Base-by-base conservation (phyloP, 1,284 basidiomycete genomes). In the Fomes fomentarius region DNA sequence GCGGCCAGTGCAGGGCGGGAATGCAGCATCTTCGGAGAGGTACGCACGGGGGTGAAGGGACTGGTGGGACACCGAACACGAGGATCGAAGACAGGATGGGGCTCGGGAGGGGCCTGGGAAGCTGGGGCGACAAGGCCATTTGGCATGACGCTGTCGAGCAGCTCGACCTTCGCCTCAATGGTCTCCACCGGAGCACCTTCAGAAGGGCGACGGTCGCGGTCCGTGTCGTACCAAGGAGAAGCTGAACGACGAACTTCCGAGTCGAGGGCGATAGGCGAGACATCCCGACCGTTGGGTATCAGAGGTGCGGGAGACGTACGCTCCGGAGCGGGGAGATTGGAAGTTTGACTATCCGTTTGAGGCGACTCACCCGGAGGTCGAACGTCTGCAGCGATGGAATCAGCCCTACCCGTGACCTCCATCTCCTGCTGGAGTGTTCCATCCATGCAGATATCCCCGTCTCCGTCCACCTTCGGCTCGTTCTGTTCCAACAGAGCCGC, bases 81-180 rank as follows among this genome's bases (percentile, higher is more conserved):
- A n/a, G 19, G 24, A n/a, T 45, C n/a, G 43, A 33, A 45, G 26
- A n/a, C 8, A n/a, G 31, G 31, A 26, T 25, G n/a, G 30, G 17
- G 6, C n/a, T 9, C 12, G 33, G 8, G 22, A 9, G 17, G 14
- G 22, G 21, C 6, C 3, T 45, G 35, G 30, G 8, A 35, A 7
- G 22, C 45, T 42, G 25, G 37, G 25, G 25, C 47, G 28, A 49
- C 52, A 40, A 52, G 26, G 17, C 38, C 46, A 34, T 48, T 49
- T 7, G 63, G 54, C n/a, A 63, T n/a, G 17, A 30, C 11, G 17
- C 37, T 47, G 21, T 66, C 66, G 15, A 65, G 43, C 21, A 63
- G 25, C 56, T 76, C 74, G 50, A 69, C 47, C 44, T 75, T 76
- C 25, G 74, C 56, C 6, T 50, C 48, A 15, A 72, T 49, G 21